Base-by-base conservation (phyloP, 192 early-diverging fungal species). In the Coemansia asiatica region DNA sequence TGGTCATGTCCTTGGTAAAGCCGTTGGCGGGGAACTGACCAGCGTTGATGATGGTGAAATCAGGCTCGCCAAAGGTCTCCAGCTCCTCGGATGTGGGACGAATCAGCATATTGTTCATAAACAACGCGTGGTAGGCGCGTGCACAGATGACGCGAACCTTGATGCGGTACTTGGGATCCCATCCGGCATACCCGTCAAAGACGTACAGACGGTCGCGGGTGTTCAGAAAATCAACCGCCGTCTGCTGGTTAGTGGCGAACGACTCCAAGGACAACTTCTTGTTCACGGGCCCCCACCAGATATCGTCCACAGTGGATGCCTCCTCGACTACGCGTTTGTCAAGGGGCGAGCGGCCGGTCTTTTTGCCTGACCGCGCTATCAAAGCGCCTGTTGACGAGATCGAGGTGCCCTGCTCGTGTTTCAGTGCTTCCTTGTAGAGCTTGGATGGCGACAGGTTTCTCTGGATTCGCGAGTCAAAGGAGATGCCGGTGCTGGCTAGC, bases 251-350 rank as follows among this genome's bases (percentile, higher is more conserved):
- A 75, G 91, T 91, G 67, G 92, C 86, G 83, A 98, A 98, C 13
- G 88, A 80, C 27, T 85, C 74, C 69, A 87, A 85, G 23, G 83
- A 86, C 69, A 98, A 90, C 76, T 90, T 91, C 75, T 90, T 92
- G 88, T 98, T 98, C 55, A 98, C 93, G n/a, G 96, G 94, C n/a
- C 96, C 96, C 95, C 96, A 98, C 96, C 96, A 98, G 74, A 98
- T 87, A 69, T 97, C 90, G 67, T 92, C 82, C 15, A 80, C 81
- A 13, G 94, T 91, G 13, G 86, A 76, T 13, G 86, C 72, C 76
- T 98, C 96, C 63, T 96, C 94, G 56, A 97, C 96, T 68, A 98
- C 90, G 71, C 96, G 92, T 87, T 98, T 98, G 86, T 98, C 96
- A 62, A 85, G 84, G 64, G 96, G 96, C 26, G 90, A 92, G 65